A percentile compares a stretch with the other conserved stretches of the same genome.
Evolutionary conservation across 768 basidiomycete genomes (phyloP).

Genomic region (Phanerochaete carnosa): DNA sequence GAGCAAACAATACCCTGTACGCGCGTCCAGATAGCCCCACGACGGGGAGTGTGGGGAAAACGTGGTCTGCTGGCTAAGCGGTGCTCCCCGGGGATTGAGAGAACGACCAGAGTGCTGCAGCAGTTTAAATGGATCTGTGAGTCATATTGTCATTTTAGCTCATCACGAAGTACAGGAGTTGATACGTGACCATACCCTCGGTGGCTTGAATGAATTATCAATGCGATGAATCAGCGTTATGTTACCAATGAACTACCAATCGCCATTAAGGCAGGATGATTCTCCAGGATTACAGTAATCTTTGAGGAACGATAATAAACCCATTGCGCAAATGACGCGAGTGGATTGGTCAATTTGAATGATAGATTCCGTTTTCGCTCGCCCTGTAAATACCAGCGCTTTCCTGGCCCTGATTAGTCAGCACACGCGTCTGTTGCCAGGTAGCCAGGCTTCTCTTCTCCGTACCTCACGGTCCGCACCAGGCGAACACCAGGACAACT

Average conservation of each 20-base stretch:
- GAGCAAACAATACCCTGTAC: no score
- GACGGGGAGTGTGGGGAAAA: no score
- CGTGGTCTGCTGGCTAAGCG: no score
- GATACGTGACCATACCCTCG: slow-evolving; percentile 26
- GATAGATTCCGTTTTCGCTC: no score
- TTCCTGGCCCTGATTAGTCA: no score
- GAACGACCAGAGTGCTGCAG: neutral
- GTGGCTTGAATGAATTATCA: slow-evolving; percentile 28
- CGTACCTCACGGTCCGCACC: no score
- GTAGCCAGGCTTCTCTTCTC: no score
- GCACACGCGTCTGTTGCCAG: no score
- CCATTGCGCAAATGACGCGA: slow-evolving; percentile 94
- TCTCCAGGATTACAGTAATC: slow-evolving; percentile 90
- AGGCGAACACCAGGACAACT: no score
- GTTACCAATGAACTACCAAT: no score
- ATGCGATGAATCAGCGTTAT: slow-evolving; percentile 89
- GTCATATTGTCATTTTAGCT: neutral
- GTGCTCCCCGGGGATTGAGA: neutral
- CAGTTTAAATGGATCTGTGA: slow-evolving; percentile 63
- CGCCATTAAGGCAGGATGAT: slow-evolving; percentile 86
- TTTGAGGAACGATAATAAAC: slow-evolving; percentile 93
- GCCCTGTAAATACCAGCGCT: no score
- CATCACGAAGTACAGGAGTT: neutral
- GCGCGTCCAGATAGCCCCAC: no score
- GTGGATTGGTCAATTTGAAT: slow-evolving; percentile 75